Conservation (phyloP, 2,329 filamentous ascomycete species). For the Colletotrichum aenigma region DNA sequence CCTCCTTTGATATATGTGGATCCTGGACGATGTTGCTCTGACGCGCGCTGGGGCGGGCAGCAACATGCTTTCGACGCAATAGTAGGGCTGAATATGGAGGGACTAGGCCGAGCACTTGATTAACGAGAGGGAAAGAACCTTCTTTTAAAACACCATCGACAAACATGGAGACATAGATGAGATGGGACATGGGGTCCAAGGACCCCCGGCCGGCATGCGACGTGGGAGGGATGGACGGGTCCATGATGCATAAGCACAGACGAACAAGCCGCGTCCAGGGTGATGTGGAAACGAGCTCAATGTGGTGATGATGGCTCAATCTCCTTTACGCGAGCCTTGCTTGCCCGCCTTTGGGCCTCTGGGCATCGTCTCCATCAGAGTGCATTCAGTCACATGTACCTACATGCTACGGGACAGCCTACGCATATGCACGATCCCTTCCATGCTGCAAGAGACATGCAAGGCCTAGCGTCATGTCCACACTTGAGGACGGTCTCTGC, state of each 20-base stretch:
- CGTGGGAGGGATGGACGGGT: neutral
- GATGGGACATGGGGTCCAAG: neutral
- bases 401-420: neutral
- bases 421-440: neutral
- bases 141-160: conserved; percentile 1
- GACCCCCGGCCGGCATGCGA: neutral
- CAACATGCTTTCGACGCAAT: neutral
- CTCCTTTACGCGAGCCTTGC: neutral
- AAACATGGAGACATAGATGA: neutral
- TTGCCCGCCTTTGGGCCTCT: neutral
- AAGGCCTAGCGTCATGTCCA: neutral
- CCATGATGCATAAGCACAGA: conserved; percentile 8
- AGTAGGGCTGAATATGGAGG: neutral
- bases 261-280: neutral
- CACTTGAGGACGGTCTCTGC: neutral
- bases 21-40: neutral
- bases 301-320: neutral
- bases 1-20: neutral
- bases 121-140: neutral
- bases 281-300: neutral
- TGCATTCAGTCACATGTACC: neutral
- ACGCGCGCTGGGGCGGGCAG: neutral
- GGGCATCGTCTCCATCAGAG: neutral
- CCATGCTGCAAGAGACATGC: neutral
- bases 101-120: neutral